These are phyloP conservation scores for Lepidium sativum DNA, from an alignment of 345 rosid genomes.

Conservation along the genomic window DNA sequence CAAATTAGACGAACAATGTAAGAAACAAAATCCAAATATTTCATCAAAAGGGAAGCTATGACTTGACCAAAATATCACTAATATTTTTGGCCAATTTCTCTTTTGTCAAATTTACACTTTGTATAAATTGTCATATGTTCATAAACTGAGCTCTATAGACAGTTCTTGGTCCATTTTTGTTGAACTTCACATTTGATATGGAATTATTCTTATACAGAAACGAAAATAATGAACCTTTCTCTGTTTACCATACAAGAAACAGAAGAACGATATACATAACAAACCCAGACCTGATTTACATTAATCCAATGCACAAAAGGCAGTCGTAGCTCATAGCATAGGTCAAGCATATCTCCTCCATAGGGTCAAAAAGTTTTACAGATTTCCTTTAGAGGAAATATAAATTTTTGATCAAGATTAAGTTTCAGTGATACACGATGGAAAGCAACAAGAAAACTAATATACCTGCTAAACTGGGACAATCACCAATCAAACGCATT, in stretches of 20 bases:
- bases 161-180: background rate
- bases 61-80: background rate
- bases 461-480: constrained; percentile 53
- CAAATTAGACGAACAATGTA: constrained; percentile 4
- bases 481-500: constrained; percentile 58
- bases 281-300: constrained; percentile 54
- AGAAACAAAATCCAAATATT: background rate
- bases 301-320: constrained; percentile 75
- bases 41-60: constrained; percentile 6
- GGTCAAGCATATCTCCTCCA: constrained; percentile 93
- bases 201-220: background rate
- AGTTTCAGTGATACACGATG: constrained; percentile 4
- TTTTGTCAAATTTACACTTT: background rate
- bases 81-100: background rate
- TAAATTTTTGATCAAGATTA: constrained; percentile 21
- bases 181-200: background rate
- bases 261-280: background rate
- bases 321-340: constrained; percentile 80
- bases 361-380: constrained; percentile 76
- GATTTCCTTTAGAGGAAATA: constrained; percentile 53
- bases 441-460: constrained; percentile 4
- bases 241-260: background rate
- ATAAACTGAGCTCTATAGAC: background rate
- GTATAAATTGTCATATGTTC: background rate
- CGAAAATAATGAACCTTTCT: background rate